Base-by-base conservation (phyloP, 805 yeast genomes). In the Kluyveromyces siamensis region DNA sequence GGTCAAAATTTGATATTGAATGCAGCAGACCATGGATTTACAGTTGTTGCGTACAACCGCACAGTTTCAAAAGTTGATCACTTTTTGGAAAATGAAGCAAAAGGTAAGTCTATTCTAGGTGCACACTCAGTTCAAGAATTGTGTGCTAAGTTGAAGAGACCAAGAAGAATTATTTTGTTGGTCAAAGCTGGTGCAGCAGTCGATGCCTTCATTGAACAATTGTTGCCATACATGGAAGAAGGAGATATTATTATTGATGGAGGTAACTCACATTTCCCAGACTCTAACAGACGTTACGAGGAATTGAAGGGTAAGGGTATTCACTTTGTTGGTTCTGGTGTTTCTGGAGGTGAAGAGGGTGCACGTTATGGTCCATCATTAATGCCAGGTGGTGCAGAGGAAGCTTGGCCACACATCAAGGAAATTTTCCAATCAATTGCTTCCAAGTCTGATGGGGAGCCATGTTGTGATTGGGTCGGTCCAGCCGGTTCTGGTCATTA, bases 391-490 rank as follows among this genome's bases (percentile, higher is more conserved):
- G 99, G 99, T 70, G 86, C 88, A 68, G 79, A 76, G 61, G 96
- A 87, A 65, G 99, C 99, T 56, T 91, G 99, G 99, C 98, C 98
- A 60, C 95, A 87, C 74, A 86, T 91, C 68, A 91, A 91, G 83
- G 83, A 81, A 55, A 93, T 91, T 66, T 89, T 91, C 88, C 99
- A 91, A 76, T 80, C 90, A 48, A 86, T 93, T 63, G 75, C 97
- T 49, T 98, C 99, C 69, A 89, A 91, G 78, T 72, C 95, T 54
- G 96, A 93, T 67, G 96, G 96, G 63, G 97, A 93, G 77, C 96
- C 99, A 68, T 91, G 99, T 76, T 91, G 99, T 77, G 99, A 91
- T 81, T 91, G 99, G 99, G 97, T 91, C 62, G 99, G 99, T 66
- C 96, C 91, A 61, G 96, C 95, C 53, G 99, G 99, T 72, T 82